Conservation (phyloP, 768 basidiomycete genomes). For the Lyophyllum atratum region DNA sequence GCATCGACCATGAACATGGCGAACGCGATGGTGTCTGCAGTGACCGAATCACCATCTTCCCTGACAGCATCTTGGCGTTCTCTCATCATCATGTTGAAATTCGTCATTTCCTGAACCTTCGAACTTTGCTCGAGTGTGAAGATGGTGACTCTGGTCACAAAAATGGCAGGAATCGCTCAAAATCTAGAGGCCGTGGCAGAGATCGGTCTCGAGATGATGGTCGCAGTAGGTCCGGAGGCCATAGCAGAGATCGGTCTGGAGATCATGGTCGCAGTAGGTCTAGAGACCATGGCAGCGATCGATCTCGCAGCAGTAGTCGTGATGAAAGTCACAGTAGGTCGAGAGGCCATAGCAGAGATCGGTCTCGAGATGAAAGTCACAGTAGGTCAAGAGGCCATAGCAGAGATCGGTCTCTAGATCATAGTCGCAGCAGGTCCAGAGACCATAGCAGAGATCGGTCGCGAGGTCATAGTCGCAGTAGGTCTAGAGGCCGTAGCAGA, state of each 20-base stretch:
- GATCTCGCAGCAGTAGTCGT: background rate
- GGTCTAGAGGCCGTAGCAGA: no score
- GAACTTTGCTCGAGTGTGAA: slow-evolving; percentile 13
- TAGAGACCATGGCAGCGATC: no score
- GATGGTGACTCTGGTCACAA: background rate
- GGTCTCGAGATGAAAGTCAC: background rate
- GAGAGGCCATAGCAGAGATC: no score
- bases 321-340: no score
- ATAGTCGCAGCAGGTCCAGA: background rate
- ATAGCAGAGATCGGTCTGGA: no score
- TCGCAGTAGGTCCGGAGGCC: background rate
- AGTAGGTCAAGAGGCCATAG: slow-evolving; percentile 4
- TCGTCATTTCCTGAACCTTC: slow-evolving; percentile 5
- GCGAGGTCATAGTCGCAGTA: background rate
- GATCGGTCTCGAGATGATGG: background rate
- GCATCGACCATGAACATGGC: slow-evolving; percentile 11
- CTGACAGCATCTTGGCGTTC: slow-evolving; percentile 15
- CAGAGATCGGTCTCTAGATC: background rate
- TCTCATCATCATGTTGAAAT: slow-evolving; percentile 3
- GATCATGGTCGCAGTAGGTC: background rate
- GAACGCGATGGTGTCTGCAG: slow-evolving; percentile 9
- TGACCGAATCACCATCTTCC: slow-evolving; percentile 10
- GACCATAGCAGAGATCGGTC: background rate
- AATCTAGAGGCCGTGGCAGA: slow-evolving; percentile 1
- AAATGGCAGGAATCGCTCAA: background rate